Evolutionary conservation across 352 stramenopile species (phyloP), one percentile per base, ranked within the genome.

Genomic region (Globisporangium viniferum): DNA sequence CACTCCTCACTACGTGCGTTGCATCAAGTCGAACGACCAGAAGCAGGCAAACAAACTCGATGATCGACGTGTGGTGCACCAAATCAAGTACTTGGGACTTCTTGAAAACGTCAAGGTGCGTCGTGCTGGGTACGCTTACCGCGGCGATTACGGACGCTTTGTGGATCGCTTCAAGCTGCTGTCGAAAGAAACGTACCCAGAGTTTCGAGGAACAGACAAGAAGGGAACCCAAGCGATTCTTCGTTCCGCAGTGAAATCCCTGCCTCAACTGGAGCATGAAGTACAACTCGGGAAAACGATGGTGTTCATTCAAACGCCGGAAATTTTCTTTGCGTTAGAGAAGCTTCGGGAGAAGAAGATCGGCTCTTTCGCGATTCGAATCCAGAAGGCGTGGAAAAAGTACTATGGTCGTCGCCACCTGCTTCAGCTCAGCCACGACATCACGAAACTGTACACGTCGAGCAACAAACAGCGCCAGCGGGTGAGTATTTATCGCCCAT

Each of bases 21-120:
- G 89, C 64, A 96, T 97, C 65, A 97, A 97, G 71, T 93, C 88
- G 4, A 97, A 97, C 66, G 91, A 97, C 68, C 80, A 95, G 51
- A 97, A 97, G 57, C 80, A 91, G 46, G 61, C 89, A 5, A 91
- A 94, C 69, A 82, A 88, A 54, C 89, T 96, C 66, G 88, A 97
- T 59, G 88, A 93, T 41, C 80, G 90, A 8, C 88, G 91, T 20
- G 89, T 96, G 10, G 60, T 94, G 22, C 89, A 96, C 64, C 89
- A 96, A 69, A 95, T 95, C 70, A 91, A 96, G 66, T 96, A 96
- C 56, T 70, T 96, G 36, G 89, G 89, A 36, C 69, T 96, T 60
- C 76, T 96, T 39, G 89, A 96, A 59, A 96, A 96, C 60, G 81
- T 96, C n/a, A 95, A 95, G 59, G 88, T 96, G 22, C 83, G 89